phyloP scores from a whole-genome alignment of 2,329 filamentous ascomycete species.

The Calonectria honghensis region DNA sequence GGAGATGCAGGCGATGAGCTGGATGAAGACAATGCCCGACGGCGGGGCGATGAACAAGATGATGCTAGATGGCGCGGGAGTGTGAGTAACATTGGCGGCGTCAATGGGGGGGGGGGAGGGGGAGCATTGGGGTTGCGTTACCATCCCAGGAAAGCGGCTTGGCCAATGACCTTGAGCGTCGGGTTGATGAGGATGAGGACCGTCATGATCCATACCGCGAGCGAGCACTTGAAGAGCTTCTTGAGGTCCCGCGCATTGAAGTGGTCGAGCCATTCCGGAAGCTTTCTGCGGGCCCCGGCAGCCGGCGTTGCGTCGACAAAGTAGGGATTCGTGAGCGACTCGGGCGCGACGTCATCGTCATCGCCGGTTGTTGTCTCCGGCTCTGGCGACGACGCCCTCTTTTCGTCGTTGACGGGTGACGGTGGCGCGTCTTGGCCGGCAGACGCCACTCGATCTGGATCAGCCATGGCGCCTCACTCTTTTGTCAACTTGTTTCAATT shows the following conservation, averaged over 20 bases:
- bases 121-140: slow-evolving; percentile 5
- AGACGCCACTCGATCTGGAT: slow-evolving; percentile 14
- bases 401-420: background rate
- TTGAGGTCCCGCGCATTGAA: slow-evolving; percentile 51
- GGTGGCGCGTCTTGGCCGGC: slow-evolving; percentile 1
- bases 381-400: slow-evolving; percentile 6
- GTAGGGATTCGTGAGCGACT: slow-evolving; percentile 12
- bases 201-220: slow-evolving; percentile 51
- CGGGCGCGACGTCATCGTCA: slow-evolving; percentile 9
- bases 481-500: background rate
- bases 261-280: slow-evolving; percentile 48
- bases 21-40: slow-evolving; percentile 49
- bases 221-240: slow-evolving; percentile 47
- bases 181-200: slow-evolving; percentile 47
- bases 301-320: slow-evolving; percentile 3
- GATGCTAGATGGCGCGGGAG: slow-evolving; percentile 31
- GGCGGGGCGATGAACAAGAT: slow-evolving; percentile 49
- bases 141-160: slow-evolving; percentile 42
- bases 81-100: background rate
- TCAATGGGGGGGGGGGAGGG: too few species aligned
- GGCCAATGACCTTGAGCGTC: slow-evolving; percentile 43
- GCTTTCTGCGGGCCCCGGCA: slow-evolving; percentile 3
- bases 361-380: background rate
- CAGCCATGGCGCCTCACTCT: slow-evolving; percentile 4
- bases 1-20: slow-evolving; percentile 41